These are phyloP conservation scores for Russula emetica DNA, from an alignment of 768 basidiomycete species.

Conservation along the genomic window DNA sequence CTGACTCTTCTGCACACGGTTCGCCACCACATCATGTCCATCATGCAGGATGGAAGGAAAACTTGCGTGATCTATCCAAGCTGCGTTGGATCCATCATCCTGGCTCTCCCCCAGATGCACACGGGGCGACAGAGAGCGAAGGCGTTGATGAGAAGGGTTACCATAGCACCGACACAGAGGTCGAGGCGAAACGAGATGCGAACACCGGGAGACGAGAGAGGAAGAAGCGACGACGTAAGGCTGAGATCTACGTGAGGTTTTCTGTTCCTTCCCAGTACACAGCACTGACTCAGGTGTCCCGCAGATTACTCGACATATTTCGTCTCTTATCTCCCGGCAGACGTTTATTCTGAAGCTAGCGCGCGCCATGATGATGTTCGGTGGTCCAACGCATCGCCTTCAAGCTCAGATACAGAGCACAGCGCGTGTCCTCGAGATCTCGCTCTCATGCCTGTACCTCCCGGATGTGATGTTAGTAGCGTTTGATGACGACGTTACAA, in stretches of 20 bases:
- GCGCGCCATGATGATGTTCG: constrained; percentile 87
- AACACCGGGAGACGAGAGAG: constrained; percentile 39
- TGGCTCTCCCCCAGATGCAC: constrained; percentile 32
- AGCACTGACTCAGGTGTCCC: not conserved
- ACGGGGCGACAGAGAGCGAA: constrained; percentile 32
- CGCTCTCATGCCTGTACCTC: constrained; percentile 68
- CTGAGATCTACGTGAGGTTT: constrained; percentile 65
- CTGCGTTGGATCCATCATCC: constrained; percentile 31
- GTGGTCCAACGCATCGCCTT: constrained; percentile 76
- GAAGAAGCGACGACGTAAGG: constrained; percentile 47
- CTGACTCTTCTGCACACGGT: not conserved
- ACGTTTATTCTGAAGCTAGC: constrained; percentile 82
- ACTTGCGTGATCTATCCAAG: constrained; percentile 41
- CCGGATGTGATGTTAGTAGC: constrained; percentile 75
- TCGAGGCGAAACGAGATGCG: constrained; percentile 27
- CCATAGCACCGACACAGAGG: constrained; percentile 26
- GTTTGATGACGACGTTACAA: constrained; percentile 75
- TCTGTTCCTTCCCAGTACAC: constrained; percentile 2
- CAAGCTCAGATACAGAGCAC: constrained; percentile 79
- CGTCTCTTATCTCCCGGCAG: constrained; percentile 74
- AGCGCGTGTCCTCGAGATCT: constrained; percentile 71
- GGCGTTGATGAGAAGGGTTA: constrained; percentile 32
- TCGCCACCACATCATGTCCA: not conserved
- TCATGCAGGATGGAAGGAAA: constrained; percentile 36
- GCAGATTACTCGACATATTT: constrained; percentile 79